phyloP scores from a whole-genome alignment of 176 grass and related monocot genomes.

The Tillandsia leiboldiana region DNA sequence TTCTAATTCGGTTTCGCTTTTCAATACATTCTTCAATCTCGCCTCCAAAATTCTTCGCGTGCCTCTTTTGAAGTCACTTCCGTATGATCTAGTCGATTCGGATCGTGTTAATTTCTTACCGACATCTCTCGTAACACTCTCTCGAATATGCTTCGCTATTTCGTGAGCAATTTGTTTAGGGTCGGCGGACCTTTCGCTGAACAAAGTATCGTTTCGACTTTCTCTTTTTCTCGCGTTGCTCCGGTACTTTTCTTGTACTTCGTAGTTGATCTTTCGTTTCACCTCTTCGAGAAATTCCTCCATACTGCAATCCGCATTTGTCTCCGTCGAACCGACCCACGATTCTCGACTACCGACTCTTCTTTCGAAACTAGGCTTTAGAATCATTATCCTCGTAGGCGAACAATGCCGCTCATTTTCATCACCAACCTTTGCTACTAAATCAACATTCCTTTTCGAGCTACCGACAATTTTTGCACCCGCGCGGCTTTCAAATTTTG shows the following conservation, averaged over 20 bases:
- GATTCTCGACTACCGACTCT: neutral
- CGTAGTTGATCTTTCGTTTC: constrained; percentile 35
- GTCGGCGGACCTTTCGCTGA: constrained; percentile 10
- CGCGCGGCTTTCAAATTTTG: neutral
- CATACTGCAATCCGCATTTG: constrained; percentile 33
- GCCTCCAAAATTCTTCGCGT: constrained; percentile 21
- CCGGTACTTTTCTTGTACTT: constrained; percentile 24
- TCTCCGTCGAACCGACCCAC: constrained; percentile 20
- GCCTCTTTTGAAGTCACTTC: constrained; percentile 21
- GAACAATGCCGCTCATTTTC: constrained; percentile 10
- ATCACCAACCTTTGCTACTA: constrained; percentile 5
- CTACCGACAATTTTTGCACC: neutral
- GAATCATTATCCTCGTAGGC: constrained; percentile 45
- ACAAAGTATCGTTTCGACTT: constrained; percentile 8
- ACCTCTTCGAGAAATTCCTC: constrained; percentile 58
- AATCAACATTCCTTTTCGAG: neutral
- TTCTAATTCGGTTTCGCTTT: constrained; percentile 20
- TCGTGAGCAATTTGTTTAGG: constrained; percentile 36
- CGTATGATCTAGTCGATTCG: constrained; percentile 32
- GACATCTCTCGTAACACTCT: constrained; percentile 34
- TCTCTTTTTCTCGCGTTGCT: neutral
- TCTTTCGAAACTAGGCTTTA: constrained; percentile 37
- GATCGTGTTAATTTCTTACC: constrained; percentile 33
- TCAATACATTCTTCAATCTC: constrained; percentile 31
- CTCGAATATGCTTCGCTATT: constrained; percentile 48